A percentile compares a stretch with the other conserved stretches of the same genome.
phyloP scores from a whole-genome alignment of 2,329 filamentous ascomycete genomes.

The Trichoderma sp. region DNA sequence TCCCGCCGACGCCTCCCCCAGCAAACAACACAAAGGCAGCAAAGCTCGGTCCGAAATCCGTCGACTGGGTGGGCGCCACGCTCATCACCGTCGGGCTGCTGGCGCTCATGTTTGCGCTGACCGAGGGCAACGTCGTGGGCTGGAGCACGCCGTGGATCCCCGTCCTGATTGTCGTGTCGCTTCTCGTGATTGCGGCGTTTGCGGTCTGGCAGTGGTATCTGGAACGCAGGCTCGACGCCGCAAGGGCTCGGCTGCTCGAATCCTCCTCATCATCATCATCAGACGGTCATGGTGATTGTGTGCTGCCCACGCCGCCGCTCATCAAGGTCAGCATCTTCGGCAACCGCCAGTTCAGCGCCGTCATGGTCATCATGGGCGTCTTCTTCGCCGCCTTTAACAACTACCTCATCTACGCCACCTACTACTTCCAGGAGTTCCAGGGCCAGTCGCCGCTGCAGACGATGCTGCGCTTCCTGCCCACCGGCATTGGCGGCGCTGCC shows the following conservation, averaged over 20 bases:
- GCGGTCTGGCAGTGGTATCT: slow-evolving; percentile 60
- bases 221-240: slow-evolving; percentile 30
- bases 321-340: slow-evolving; percentile 67
- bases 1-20: slow-evolving; percentile 51
- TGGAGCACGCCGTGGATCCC: slow-evolving; percentile 66
- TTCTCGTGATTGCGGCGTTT: slow-evolving; percentile 59
- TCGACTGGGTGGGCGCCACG: slow-evolving; percentile 68
- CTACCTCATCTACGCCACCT: slow-evolving; percentile 67
- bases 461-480: slow-evolving; percentile 68
- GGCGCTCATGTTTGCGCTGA: slow-evolving; percentile 65
- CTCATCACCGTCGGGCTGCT: slow-evolving; percentile 64
- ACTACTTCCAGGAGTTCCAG: slow-evolving; percentile 70
- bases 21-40: slow-evolving; percentile 28
- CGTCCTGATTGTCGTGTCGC: slow-evolving; percentile 57
- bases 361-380: slow-evolving; percentile 64
- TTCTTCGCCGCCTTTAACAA: slow-evolving; percentile 71
- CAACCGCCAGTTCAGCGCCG: slow-evolving; percentile 60
- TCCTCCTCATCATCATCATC: too few species aligned
- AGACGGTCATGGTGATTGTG: too few species aligned
- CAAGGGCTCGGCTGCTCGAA: neutral
- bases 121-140: slow-evolving; percentile 68
- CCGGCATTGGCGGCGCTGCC: slow-evolving; percentile 60
- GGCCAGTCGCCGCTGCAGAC: slow-evolving; percentile 64
- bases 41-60: slow-evolving; percentile 34
- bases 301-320: slow-evolving; percentile 49